A percentile compares a stretch with the other conserved stretches of the same genome.
Conservation (phyloP, 352 stramenopile genomes). For the Peronospora destructor region DNA sequence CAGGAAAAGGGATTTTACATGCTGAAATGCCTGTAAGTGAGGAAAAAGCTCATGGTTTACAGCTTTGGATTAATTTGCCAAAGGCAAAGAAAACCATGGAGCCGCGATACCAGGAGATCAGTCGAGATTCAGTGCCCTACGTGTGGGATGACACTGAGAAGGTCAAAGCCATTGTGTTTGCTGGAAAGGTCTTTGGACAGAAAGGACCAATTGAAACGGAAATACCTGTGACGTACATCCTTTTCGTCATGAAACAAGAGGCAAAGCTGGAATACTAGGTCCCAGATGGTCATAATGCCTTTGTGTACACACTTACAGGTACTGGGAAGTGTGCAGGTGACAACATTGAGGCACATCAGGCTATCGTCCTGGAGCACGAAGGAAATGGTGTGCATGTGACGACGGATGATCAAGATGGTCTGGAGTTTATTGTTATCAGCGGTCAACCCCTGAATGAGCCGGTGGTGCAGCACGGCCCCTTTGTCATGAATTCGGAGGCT, state of each 20-base stretch:
- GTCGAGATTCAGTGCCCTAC: slow-evolving; percentile 30
- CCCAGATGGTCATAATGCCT: slow-evolving; percentile 35
- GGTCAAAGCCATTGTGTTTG: slow-evolving; percentile 46
- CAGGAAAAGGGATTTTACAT: slow-evolving; percentile 44
- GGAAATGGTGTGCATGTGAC: slow-evolving; percentile 44
- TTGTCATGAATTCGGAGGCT: slow-evolving; percentile 56
- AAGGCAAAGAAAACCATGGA: slow-evolving; percentile 42
- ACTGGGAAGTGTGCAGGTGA: slow-evolving; percentile 22
- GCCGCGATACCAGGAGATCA: slow-evolving; percentile 48
- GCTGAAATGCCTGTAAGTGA: slow-evolving; percentile 40
- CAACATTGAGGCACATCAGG: slow-evolving; percentile 30
- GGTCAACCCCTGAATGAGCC: slow-evolving; percentile 55
- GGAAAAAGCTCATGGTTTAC: slow-evolving; percentile 34
- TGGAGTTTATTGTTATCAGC: slow-evolving; percentile 59
- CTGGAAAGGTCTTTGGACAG: slow-evolving; percentile 41
- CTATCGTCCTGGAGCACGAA: slow-evolving; percentile 40
- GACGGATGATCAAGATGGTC: slow-evolving; percentile 18
- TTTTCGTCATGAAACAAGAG: slow-evolving; percentile 38
- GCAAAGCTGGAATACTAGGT: slow-evolving; percentile 37
- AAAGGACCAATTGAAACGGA: slow-evolving; percentile 39
- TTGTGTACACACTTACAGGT: slow-evolving; percentile 35
- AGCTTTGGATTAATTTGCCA: slow-evolving; percentile 52
- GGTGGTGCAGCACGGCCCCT: slow-evolving; percentile 61
- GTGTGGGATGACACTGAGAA: slow-evolving; percentile 33
- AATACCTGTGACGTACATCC: slow-evolving; percentile 46